These are phyloP conservation scores for Conringia planisiliqua DNA, from an alignment of 345 rosid species.

Conservation along the genomic window DNA sequence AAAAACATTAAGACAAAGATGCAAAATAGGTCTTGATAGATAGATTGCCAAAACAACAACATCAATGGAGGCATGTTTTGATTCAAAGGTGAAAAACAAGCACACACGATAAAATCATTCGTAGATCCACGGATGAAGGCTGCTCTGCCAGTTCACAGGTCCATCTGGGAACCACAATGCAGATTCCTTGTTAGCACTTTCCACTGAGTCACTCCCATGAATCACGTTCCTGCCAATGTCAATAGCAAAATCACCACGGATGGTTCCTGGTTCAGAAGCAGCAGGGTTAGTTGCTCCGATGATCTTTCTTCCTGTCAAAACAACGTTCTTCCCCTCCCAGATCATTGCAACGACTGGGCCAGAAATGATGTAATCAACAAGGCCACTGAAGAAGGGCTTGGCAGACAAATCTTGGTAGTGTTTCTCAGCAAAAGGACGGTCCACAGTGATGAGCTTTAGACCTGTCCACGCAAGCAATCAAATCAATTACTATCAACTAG, in stretches of 20 bases:
- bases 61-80: too few species aligned
- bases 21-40: too few species aligned
- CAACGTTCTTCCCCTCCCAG: conserved; percentile 95
- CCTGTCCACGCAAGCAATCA: too few species aligned
- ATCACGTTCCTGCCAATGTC: conserved; percentile 94
- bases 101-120: conserved; percentile 42
- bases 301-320: conserved; percentile 76
- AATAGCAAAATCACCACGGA: conserved; percentile 88
- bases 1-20: too few species aligned
- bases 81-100: too few species aligned
- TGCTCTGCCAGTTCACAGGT: conserved; percentile 74
- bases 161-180: conserved; percentile 86
- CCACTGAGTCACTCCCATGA: conserved; percentile 85
- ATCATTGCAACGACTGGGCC: conserved; percentile 97
- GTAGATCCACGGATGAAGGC: conserved; percentile 17
- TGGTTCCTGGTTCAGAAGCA: conserved; percentile 85
- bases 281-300: conserved; percentile 98
- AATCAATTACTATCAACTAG: too few species aligned
- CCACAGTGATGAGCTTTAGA: conserved; percentile 69
- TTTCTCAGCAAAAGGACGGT: conserved; percentile 74
- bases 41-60: too few species aligned
- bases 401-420: conserved; percentile 79
- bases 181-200: conserved; percentile 69
- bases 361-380: conserved; percentile 85
- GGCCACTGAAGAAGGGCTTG: conserved; percentile 83